Evolutionary conservation across 352 stramenopile genomes (phyloP), one percentile per base, ranked within the genome.

Genomic region (Globisporangium splendens): DNA sequence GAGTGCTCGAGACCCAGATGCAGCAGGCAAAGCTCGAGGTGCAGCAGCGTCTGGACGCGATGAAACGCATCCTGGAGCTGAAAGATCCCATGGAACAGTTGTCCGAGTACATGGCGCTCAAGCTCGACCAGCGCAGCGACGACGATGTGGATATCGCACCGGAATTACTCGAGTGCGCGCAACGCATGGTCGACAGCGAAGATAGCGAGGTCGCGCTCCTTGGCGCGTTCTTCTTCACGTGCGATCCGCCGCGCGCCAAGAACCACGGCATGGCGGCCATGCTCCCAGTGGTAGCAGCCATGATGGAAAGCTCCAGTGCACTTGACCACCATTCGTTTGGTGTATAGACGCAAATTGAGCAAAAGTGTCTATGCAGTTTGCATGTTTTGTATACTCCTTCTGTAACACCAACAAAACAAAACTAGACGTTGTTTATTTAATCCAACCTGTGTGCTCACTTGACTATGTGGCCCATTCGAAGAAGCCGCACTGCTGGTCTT

Each of bases 381-480:
- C n/a, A 15, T 62, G n/a, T 15, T 17, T 4, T 44, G 28, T 58
- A 31, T 54, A 56, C 39, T 44, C 39, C 17, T n/a, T 44, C 39
- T 44, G 39, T 44, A 44, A 7, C 39, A 35, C 28, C 4, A 38
- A 44, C 14, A 20, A 28, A 44, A 44, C 12, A 33, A 50, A n/a
- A 43, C 11, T 52, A 48, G 17, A n/a, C n/a, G 15, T 17, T 24
- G 38, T 56, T 43, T 28, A 63, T 63, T 35, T 65, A 46, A 54
- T 50, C 10, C 28, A 44, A 56, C 20, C 31, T 14, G 31, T 35
- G 54, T 56, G 67, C 54, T 55, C 28, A 20, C n/a, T 22, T 41
- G 22, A 43, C 56, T 78, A 79, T 22, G 71, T 63, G 14, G 74
- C 79, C 95, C 95, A 98, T 66, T 97, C 64, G 74, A 98, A 98